Base-by-base conservation (phyloP, 2,329 filamentous ascomycete genomes). In the Arthrobotrys musiformis region DNA sequence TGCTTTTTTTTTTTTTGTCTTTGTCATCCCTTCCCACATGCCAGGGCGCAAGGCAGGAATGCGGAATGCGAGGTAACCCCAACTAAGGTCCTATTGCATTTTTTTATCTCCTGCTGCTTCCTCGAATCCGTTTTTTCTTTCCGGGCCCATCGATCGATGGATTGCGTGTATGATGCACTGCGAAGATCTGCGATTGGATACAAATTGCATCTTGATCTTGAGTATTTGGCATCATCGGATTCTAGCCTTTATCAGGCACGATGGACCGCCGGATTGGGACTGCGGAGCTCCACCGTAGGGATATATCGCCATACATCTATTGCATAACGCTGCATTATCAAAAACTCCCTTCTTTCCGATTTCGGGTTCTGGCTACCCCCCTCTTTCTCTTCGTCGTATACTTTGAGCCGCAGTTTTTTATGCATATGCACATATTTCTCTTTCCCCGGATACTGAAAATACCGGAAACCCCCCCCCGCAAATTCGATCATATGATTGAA, bases 41-140 rank as follows among this genome's bases (percentile, higher is more conserved):
- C 6, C 54, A 58, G 54, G 54, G 54, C 30, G 50, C 22, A 56
- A 58, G 30, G 33, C 54, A 40, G 33, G 54, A 37, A 56, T 56
- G 54, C 54, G 19, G 17, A 40, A 58, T 40, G 54, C 33, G 40
- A 24, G 24, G 54, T 17, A 15, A 40, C 33, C 17, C 33, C n/a
- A 2, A 17, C 3, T 28, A 35, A 33, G 17, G 6, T 33, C 15
- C 28, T 19, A 11, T 26, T 40, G 54, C 54, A 40, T 40, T 40
- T 50, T 26, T 28, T 15, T 15, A 2, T 24, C 11, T 9, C 4
- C 11, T 8, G 2, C 17, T 26, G 11, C 11, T 40, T 58, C 9
- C 6, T 24, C n/a, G n/a, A n/a, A n/a, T n/a, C n/a, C n/a, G n/a
- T 40, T 58, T 54, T 15, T 26, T 50, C 4, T 26, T 50, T 50